Conservation (phyloP, 495 filamentous ascomycete genomes). For the Terfezia claveryi region DNA sequence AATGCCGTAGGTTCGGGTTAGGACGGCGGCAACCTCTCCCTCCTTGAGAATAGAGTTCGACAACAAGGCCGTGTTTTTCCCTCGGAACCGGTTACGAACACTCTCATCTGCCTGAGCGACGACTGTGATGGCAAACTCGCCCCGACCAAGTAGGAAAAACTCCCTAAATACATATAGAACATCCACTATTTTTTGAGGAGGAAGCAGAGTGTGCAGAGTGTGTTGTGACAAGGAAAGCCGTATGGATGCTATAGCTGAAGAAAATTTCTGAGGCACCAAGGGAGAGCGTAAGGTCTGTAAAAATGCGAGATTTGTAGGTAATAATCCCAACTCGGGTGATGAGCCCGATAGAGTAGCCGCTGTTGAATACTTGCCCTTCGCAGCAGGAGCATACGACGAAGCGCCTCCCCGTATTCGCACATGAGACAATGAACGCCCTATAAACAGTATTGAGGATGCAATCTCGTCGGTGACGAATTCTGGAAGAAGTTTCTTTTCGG, state of each 20-base stretch:
- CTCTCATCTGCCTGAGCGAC: conserved; percentile 64
- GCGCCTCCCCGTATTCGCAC: conserved; percentile 32
- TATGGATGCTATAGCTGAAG: conserved; percentile 49
- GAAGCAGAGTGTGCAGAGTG: conserved; percentile 56
- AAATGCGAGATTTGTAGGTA: conserved; percentile 48
- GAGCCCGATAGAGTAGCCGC: conserved; percentile 18
- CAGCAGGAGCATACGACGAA: conserved; percentile 14
- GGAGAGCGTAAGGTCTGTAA: conserved; percentile 53
- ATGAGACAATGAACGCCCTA: conserved; percentile 71
- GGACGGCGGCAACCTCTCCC: conserved; percentile 53
- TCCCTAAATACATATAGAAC: conserved; percentile 55
- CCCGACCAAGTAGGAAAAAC: conserved; percentile 68
- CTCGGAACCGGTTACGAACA: conserved; percentile 37
- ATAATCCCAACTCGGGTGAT: conserved; percentile 37
- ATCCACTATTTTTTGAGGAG: conserved; percentile 50
- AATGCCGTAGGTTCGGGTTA: conserved; percentile 54
- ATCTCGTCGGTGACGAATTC: conserved; percentile 53
- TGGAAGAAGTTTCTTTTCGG: conserved; percentile 39
- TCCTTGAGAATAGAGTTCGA: conserved; percentile 47
- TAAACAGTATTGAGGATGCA: conserved; percentile 68
- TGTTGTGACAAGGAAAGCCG: conserved; percentile 61
- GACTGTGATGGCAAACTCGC: conserved; percentile 75
- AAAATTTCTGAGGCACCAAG: conserved; percentile 44
- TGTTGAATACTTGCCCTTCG: conserved; percentile 16
- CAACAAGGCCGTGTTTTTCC: conserved; percentile 13